These are phyloP conservation scores for Passiflora organensis DNA, from an alignment of 345 rosid species.

Conservation along the genomic window DNA sequence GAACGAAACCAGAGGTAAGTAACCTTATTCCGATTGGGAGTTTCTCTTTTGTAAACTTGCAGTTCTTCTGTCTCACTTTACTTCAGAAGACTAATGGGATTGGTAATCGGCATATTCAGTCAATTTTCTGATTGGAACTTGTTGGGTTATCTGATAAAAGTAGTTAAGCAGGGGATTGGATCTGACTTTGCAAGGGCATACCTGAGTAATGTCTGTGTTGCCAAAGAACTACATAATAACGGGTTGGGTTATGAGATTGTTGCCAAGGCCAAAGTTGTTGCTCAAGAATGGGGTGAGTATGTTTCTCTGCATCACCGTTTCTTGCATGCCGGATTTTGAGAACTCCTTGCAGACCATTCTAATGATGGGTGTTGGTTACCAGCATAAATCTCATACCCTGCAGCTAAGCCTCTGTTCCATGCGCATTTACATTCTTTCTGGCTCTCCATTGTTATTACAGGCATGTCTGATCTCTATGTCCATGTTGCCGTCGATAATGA, in stretches of 20 bases:
- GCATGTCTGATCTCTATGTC: slow-evolving; percentile 82
- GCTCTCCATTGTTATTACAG: slow-evolving; percentile 28
- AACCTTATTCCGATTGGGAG: too few relatives aligned
- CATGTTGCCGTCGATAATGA: slow-evolving; percentile 80
- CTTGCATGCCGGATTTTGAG: too few relatives aligned
- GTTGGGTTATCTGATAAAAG: neutral
- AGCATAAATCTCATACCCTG: too few relatives aligned
- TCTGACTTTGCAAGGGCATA: slow-evolving; percentile 75
- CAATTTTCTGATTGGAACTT: too few relatives aligned
- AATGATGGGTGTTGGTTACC: neutral
- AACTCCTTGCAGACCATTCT: too few relatives aligned
- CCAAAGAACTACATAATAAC: slow-evolving; percentile 71
- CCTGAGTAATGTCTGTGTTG: slow-evolving; percentile 84
- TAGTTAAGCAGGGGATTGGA: slow-evolving; percentile 44
- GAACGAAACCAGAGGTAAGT: slow-evolving; percentile 72
- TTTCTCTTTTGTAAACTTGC: too few relatives aligned
- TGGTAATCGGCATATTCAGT: too few relatives aligned
- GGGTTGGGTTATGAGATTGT: slow-evolving; percentile 63
- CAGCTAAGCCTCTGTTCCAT: too few relatives aligned
- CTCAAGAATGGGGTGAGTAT: slow-evolving; percentile 70
- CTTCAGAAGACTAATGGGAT: too few relatives aligned
- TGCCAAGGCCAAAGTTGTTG: slow-evolving; percentile 53
- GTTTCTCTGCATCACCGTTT: too few relatives aligned
- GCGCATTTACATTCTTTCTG: neutral
- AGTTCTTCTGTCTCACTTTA: too few relatives aligned